Evolutionary conservation across 169 alveolate species (phyloP).

Genomic region (Plasmodium vivax): DNA sequence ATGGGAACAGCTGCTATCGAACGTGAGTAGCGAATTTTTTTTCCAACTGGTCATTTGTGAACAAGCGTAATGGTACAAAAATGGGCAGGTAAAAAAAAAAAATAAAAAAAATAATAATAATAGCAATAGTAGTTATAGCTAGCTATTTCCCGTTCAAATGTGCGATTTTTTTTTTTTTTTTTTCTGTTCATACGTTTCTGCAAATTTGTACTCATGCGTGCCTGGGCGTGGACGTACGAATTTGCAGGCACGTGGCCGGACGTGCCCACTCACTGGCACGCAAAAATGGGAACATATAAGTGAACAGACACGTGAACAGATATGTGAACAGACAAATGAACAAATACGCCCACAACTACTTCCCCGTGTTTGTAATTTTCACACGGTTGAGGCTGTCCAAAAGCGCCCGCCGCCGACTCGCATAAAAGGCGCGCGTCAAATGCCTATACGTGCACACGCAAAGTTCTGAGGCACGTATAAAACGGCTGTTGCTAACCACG

Average conservation of each 20-base stretch:
- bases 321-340: not conserved
- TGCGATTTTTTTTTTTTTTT: constrained; percentile 23
- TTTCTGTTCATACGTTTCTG: not conserved
- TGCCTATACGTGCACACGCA: not conserved
- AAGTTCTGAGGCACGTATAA: not conserved
- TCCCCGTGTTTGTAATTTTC: not conserved
- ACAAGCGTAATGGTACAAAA: constrained; percentile 17
- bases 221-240: not conserved
- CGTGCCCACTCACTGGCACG: not conserved
- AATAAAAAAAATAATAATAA: not conserved
- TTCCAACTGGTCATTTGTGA: not conserved
- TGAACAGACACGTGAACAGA: too few relatives aligned
- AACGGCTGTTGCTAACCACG: not conserved
- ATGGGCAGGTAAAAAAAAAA: constrained; percentile 4
- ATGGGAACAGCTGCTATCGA: not conserved
- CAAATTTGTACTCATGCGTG: not conserved
- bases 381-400: not conserved
- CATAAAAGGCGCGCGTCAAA: not conserved
- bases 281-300: not conserved
- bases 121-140: not conserved
- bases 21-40: not conserved
- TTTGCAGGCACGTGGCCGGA: not conserved
- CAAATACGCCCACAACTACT: not conserved
- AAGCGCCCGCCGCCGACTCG: not conserved
- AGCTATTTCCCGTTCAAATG: constrained; percentile 3